Percentiles rank a stretch among this genome's conserved stretches.
Conservation (phyloP, 768 basidiomycete genomes). For the Agaricus bisporus region DNA sequence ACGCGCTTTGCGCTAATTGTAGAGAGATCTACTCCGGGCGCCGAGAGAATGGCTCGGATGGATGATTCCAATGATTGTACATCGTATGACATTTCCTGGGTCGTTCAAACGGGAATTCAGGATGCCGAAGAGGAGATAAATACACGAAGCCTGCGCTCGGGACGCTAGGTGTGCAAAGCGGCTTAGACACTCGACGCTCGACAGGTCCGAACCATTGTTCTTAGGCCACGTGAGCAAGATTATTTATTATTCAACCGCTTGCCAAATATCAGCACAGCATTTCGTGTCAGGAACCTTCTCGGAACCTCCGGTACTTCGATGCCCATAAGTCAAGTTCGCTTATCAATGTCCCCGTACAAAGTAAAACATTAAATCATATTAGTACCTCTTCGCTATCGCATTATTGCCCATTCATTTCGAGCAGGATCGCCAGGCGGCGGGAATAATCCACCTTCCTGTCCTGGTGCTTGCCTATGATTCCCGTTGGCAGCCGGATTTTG, state of each 20-base stretch:
- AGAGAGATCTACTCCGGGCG: constrained; percentile 69
- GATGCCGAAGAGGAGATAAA: not conserved
- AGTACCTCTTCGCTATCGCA: constrained; percentile 32
- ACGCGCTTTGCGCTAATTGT: constrained; percentile 89
- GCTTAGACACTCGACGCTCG: not conserved
- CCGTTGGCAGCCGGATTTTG: constrained; percentile 20
- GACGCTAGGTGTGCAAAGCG: not conserved
- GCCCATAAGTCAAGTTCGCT: not conserved
- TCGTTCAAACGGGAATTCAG: not conserved
- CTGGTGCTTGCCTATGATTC: constrained; percentile 16
- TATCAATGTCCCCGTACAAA: not conserved
- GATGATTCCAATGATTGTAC: constrained; percentile 48
- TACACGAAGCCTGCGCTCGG: constrained; percentile 4
- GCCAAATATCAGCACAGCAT: constrained; percentile 1
- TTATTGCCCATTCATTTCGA: constrained; percentile 59
- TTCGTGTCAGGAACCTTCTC: not conserved
- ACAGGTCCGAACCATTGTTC: not conserved
- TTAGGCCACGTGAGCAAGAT: constrained; percentile 13
- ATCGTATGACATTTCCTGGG: constrained; percentile 43
- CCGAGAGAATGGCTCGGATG: constrained; percentile 65
- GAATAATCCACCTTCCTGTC: constrained; percentile 37
- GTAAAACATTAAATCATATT: constrained; percentile 12
- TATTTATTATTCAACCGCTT: not conserved
- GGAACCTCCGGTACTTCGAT: not conserved
- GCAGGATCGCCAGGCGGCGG: constrained; percentile 61